phyloP scores from a whole-genome alignment of 768 basidiomycete genomes.

The Rhizopogon sp. region DNA sequence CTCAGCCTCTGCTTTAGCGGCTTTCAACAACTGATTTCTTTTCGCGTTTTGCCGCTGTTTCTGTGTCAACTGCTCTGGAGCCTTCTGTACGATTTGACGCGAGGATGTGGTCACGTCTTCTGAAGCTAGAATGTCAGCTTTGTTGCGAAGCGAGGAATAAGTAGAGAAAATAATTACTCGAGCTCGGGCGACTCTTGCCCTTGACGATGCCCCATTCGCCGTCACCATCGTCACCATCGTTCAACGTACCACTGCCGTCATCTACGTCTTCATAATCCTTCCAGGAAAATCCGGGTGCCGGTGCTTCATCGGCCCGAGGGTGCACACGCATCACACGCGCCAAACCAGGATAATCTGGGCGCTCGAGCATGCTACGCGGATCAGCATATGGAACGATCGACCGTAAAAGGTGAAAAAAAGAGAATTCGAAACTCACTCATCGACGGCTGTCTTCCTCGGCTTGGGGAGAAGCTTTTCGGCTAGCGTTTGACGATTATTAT shows the following conservation, averaged over 20 bases:
- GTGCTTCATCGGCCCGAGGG: constrained; percentile 50
- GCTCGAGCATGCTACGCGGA: constrained; percentile 54
- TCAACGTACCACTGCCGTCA: constrained; percentile 32
- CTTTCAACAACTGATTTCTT: constrained; percentile 53
- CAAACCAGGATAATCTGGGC: constrained; percentile 46
- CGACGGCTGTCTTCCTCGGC: constrained; percentile 58
- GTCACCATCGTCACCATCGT: constrained; percentile 56
- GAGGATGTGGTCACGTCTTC: constrained; percentile 10
- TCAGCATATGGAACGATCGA: neutral
- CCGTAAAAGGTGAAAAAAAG: neutral
- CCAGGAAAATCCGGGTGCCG: constrained; percentile 68
- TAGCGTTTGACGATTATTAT: constrained; percentile 36
- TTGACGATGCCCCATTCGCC: constrained; percentile 79
- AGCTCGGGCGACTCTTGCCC: constrained; percentile 40
- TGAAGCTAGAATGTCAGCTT: constrained; percentile 8
- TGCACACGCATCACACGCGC: constrained; percentile 70
- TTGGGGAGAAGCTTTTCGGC: constrained; percentile 65
- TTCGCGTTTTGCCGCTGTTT: constrained; percentile 66
- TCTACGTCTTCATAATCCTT: constrained; percentile 71
- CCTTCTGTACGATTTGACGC: constrained; percentile 18
- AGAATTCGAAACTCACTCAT: constrained; percentile 49
- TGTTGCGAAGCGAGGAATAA: neutral
- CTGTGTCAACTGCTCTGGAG: constrained; percentile 52
- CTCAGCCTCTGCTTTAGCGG: constrained; percentile 52
- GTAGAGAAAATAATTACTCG: constrained; percentile 28